A percentile compares a stretch with the other conserved stretches of the same genome.
Evolutionary conservation across 305 asterid species (phyloP).

Genomic region (Plantago rigida): DNA sequence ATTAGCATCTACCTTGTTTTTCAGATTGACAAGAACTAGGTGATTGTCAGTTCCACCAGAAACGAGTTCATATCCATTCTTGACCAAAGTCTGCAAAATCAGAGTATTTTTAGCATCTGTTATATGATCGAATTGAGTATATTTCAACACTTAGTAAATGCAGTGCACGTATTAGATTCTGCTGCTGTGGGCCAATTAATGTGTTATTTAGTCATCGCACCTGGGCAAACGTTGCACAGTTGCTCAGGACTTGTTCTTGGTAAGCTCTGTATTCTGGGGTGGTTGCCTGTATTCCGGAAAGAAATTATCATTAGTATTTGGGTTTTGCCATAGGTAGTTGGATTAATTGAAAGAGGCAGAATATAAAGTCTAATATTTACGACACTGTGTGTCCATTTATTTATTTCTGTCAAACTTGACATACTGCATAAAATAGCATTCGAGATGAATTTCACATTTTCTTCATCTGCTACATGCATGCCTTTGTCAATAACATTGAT

Average conservation of each 20-base stretch:
- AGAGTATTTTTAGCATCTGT: neutral
- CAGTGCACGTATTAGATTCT: too few relatives aligned
- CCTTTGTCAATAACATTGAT: neutral
- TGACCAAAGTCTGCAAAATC: constrained; percentile 52
- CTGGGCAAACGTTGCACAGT: constrained; percentile 82
- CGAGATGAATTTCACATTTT: too few relatives aligned
- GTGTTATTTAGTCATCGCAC: constrained; percentile 22
- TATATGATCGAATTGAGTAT: neutral
- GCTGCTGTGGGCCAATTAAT: too few relatives aligned
- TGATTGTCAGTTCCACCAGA: constrained; percentile 98
- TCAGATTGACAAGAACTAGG: constrained; percentile 75
- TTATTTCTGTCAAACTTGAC: neutral
- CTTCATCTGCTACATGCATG: too few relatives aligned
- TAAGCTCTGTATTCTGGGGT: constrained; percentile 84
- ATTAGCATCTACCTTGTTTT: constrained; percentile 43
- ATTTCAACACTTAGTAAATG: neutral
- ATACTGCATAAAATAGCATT: neutral
- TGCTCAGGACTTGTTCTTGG: constrained; percentile 80
- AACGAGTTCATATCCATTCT: constrained; percentile 62
- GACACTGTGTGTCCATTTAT: too few relatives aligned
- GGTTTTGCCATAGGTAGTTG: too few relatives aligned
- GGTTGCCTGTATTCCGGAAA: constrained; percentile 43
- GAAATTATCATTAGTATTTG: too few relatives aligned
- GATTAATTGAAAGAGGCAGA: neutral
- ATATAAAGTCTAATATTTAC: neutral